A percentile compares a stretch with the other conserved stretches of the same genome.
phyloP scores from a whole-genome alignment of 1,284 basidiomycete genomes.

The Macrocystidia cucumis region DNA sequence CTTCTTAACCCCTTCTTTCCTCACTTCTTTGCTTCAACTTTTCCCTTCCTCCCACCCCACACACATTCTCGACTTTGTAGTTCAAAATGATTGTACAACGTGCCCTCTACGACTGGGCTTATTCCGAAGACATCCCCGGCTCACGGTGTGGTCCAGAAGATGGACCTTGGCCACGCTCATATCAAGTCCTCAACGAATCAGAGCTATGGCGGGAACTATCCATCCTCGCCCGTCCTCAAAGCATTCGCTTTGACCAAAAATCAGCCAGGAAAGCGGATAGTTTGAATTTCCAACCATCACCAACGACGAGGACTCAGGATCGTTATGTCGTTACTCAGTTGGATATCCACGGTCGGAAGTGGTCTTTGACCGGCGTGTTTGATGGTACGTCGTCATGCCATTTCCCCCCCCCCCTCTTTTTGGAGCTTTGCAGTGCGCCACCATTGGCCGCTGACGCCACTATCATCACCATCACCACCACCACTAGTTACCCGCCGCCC shows the following conservation, averaged over 20 bases:
- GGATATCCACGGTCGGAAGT: constrained; percentile 43
- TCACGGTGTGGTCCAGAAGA: constrained; percentile 51
- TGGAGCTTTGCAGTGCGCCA: too few relatives aligned
- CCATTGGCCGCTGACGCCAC: too few relatives aligned
- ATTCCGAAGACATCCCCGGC: constrained; percentile 49
- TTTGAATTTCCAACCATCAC: constrained; percentile 57
- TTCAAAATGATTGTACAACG: constrained; percentile 28
- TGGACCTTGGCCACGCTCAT: constrained; percentile 53
- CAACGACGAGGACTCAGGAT: constrained; percentile 43
- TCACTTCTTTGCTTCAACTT: too few relatives aligned
- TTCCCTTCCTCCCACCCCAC: constrained; percentile 9
- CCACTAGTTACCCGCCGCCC: constrained; percentile 3
- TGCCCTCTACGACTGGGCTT: constrained; percentile 31
- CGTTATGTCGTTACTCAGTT: constrained; percentile 53
- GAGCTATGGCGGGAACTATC: constrained; percentile 43
- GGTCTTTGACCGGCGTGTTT: constrained; percentile 62
- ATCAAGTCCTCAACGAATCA: constrained; percentile 35
- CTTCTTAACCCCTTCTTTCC: too few relatives aligned
- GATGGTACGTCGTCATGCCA: constrained; percentile 39
- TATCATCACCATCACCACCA: too few relatives aligned
- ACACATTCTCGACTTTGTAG: constrained; percentile 12
- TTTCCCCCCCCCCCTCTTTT: constrained; percentile 2
- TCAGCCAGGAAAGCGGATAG: constrained; percentile 40
- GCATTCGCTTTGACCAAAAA: constrained; percentile 26
- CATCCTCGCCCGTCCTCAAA: constrained; percentile 41